Percentiles rank a stretch among this genome's conserved stretches.
These are phyloP conservation scores for Atkinsonella texensis DNA, from an alignment of 2,329 filamentous ascomycete species.

Conservation along the genomic window DNA sequence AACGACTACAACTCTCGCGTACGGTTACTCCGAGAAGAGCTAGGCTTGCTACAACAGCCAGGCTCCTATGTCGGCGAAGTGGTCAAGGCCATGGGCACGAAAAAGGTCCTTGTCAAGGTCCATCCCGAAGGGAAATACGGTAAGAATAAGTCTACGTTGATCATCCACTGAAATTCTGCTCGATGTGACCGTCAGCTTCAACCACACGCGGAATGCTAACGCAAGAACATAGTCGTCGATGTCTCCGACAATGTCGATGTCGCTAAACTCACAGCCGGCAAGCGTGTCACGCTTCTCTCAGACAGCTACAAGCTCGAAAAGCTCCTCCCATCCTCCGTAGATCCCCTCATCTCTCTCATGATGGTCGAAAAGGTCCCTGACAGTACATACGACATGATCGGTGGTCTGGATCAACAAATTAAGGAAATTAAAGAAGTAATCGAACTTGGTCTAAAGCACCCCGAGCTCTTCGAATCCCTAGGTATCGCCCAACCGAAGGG, in stretches of 20 bases:
- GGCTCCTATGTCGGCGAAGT: conserved; percentile 98
- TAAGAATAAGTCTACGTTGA: conserved; percentile 29
- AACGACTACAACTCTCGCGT: conserved; percentile 99
- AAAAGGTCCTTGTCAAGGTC: conserved; percentile 98
- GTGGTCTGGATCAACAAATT: conserved; percentile 95
- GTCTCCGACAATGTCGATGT: conserved; percentile 91
- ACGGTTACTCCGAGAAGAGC: conserved; percentile 84
- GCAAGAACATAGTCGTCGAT: conserved; percentile 64
- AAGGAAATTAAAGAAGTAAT: conserved; percentile 99
- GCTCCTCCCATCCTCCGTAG: conserved; percentile 94
- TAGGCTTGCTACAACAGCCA: conserved; percentile 90
- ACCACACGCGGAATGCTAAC: not conserved
- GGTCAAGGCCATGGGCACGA: conserved; percentile 99
- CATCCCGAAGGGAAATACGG: conserved; percentile 99
- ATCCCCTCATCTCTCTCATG: conserved; percentile 97
- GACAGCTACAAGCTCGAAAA: conserved; percentile 99
- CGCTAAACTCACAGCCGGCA: conserved; percentile 88
- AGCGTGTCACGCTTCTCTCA: conserved; percentile 90
- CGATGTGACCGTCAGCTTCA: not conserved
- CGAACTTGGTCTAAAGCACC: conserved; percentile 94
- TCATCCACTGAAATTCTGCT: not conserved
- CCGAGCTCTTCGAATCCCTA: conserved; percentile 96
- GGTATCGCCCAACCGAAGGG: conserved; percentile 98
- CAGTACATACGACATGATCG: conserved; percentile 99
- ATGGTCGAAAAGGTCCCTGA: conserved; percentile 99